Base-by-base conservation (phyloP, 306 rosid genomes). In the Malus fusca region DNA sequence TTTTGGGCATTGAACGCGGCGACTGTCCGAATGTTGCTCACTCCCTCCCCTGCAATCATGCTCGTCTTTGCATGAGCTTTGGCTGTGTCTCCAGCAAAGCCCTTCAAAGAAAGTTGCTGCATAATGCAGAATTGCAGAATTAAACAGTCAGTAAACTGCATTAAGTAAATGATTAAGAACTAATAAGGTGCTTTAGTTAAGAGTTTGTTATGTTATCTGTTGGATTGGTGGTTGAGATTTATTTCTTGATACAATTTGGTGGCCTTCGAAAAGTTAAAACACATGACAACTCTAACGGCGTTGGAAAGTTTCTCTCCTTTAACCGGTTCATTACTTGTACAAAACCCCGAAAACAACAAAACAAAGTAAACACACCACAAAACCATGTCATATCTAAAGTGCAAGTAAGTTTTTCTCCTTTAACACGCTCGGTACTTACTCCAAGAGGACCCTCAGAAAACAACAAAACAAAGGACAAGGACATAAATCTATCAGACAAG, bases 71-170 rank as follows among this genome's bases (percentile, higher is more conserved):
- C 99, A 79, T 95, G 99, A 61, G 99, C 97, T 82, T 95, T 90
- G 37, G 99, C 99, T 11, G 99, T 95, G 88, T 95, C 99, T 70
- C 99, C 99, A 11, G 99, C 99, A 73, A 95, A 95, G n/a, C 99
- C 99, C 78, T 95, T 95, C 1, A 95, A 89, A 44, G 96, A 95
- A 48, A 95, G 89, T 95, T 95, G 99, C 99, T 95, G 90, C 67
- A 33, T 17, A 77, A 82, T 70, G 55, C 80, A 86, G 69, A 12
- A 72, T 1, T 48, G 18, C 12, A 64, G 30, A 73, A 14, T 18
- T 31, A 12, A 77, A 79, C 43, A 71, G 71, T 78, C 71, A 80
- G 74, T 68, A 83, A 74, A 61, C 62, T 51, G 15, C 6, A 48
- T 15, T 55, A 37, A 71, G 66, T 40, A 81, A 72, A 51, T 64